Evolutionary conservation across 257 asterid genomes (phyloP), one percentile per base, ranked within the genome.

Genomic region (Solanum gandarillasii): DNA sequence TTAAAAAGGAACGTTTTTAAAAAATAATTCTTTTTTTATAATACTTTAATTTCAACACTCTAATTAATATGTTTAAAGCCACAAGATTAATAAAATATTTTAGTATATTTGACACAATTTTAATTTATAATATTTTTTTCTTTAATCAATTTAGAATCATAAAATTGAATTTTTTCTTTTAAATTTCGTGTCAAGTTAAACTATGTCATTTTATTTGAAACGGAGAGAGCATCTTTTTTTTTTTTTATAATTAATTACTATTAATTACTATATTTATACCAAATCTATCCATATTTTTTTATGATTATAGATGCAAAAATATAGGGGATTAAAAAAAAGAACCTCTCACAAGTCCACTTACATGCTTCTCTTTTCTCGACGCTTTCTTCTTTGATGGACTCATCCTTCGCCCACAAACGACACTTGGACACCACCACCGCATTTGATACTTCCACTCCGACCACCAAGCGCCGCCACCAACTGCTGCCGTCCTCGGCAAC

Each of bases 381-480:
- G 55, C 62, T 25, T 41, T 78, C 31, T 27, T 65, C 71, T 68
- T 68, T 68, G 12, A 85, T 85, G 87, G 87, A 85, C 62, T 5
- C 87, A n/a, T 65, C 81, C 20, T 85, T 67, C 21, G 38, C 7
- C 43, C 78, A 68, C 27, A 85, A 72, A 12, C 87, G 87, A 18
- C 82, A 68, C 12, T 14, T 85, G n/a, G 87, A 85, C 81, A 12
- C 65, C 14, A 62, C 76, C 55, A 13, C 74, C 18, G 14, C 72
- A 65, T 27, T 60, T 27, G 87, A 84, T 16, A 41, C 58, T 16
- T 21, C 87, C 52, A 65, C 87, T 76, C 46, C 82, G 14, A 76
- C 89, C 35, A 31, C 83, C 38, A 87, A 87, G 20, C 89, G 89
- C 43, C 89, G 89, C 87, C 83, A 82, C 89, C 89, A 60, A 21